phyloP scores from a whole-genome alignment of 1,284 basidiomycete species.

The Paramarasmius palmivorus region DNA sequence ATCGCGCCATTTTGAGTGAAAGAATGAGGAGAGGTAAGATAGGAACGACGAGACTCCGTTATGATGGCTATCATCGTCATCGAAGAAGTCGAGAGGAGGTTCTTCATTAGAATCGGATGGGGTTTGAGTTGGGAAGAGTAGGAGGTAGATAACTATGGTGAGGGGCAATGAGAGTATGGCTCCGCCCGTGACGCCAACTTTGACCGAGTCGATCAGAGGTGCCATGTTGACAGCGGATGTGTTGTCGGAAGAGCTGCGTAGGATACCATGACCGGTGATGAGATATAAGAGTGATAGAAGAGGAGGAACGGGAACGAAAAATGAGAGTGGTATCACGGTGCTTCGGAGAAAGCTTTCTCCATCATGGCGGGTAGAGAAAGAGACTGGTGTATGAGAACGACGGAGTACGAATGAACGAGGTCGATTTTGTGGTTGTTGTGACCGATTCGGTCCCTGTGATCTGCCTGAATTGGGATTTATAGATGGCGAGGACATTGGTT shows the following conservation, averaged over 20 bases:
- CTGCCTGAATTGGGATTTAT: background rate
- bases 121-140: conserved; percentile 22
- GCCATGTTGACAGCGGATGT: conserved; percentile 1
- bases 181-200: conserved; percentile 32
- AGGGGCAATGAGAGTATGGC: conserved; percentile 29
- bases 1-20: conserved; percentile 9
- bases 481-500: background rate
- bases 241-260: conserved; percentile 14
- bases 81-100: conserved; percentile 29
- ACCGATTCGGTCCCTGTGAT: background rate
- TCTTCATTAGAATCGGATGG: conserved; percentile 5
- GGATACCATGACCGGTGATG: conserved; percentile 28
- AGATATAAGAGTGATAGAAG: conserved; percentile 30
- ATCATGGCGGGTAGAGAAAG: background rate
- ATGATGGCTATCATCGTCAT: conserved; percentile 24
- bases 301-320: conserved; percentile 33
- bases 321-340: conserved; percentile 18
- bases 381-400: background rate
- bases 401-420: background rate
- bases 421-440: background rate
- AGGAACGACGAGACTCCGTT: background rate
- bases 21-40: background rate
- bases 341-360: background rate
- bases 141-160: conserved; percentile 26
- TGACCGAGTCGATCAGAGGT: conserved; percentile 27